Evolutionary conservation across 768 basidiomycete species (phyloP).

Genomic region (Amanita rimosa): DNA sequence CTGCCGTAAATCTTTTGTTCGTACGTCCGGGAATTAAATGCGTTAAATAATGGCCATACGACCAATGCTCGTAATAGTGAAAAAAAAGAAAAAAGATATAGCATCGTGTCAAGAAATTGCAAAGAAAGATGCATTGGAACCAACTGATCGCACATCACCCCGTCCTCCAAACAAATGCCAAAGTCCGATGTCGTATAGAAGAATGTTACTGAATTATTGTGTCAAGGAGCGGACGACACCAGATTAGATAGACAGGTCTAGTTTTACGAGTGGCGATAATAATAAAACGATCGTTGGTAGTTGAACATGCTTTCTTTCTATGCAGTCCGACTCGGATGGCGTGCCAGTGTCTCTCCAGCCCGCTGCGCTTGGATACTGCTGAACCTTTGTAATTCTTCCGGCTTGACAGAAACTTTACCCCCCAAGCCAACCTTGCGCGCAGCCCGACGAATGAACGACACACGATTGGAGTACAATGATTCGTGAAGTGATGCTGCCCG

Average conservation of each 20-base stretch:
- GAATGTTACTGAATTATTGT: background rate
- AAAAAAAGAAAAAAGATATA: background rate
- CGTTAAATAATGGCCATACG: conserved; percentile 3
- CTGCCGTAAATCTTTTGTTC: background rate
- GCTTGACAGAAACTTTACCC: conserved; percentile 67
- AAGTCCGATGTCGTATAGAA: background rate
- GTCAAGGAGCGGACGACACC: conserved; percentile 4
- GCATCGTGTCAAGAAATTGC: background rate
- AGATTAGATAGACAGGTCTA: conserved; percentile 6
- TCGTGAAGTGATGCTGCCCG: conserved; percentile 87
- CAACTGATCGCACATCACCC: background rate
- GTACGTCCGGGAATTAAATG: background rate
- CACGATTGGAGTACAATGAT: conserved; percentile 91
- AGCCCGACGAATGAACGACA: conserved; percentile 84
- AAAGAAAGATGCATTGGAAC: background rate
- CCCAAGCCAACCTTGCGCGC: conserved; percentile 85
- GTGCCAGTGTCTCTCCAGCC: conserved; percentile 66
- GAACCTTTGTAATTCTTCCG: conserved; percentile 80
- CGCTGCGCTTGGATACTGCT: conserved; percentile 76
- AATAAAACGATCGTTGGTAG: conserved; percentile 5
- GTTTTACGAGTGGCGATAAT: conserved; percentile 3
- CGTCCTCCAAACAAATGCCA: background rate
- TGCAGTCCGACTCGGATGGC: conserved; percentile 58
- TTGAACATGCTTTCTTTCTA: conserved; percentile 7
- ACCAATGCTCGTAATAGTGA: background rate